These are phyloP conservation scores for Buxus sempervirens DNA, from an alignment of 164 flowering plant species.

Conservation along the genomic window DNA sequence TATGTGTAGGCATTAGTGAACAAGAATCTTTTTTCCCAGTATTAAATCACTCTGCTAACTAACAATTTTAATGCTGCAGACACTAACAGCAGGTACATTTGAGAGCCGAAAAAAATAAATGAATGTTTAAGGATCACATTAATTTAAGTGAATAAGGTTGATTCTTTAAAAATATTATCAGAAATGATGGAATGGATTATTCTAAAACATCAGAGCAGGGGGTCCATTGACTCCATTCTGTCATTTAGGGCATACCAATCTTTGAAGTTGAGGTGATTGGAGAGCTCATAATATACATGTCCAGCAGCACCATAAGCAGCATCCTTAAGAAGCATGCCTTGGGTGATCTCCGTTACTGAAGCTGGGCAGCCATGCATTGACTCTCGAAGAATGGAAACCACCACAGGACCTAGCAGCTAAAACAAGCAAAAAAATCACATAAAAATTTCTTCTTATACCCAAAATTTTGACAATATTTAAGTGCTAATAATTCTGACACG, in stretches of 20 bases:
- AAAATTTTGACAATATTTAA: constrained; percentile 1
- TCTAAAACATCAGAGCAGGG: too few species aligned
- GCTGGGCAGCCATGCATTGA: constrained; percentile 85
- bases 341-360: constrained; percentile 70
- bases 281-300: constrained; percentile 90
- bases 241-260: constrained; percentile 61
- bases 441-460: background rate
- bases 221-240: too few species aligned
- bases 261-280: constrained; percentile 82
- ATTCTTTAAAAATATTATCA: too few species aligned
- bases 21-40: background rate
- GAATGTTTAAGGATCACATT: background rate
- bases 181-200: too few species aligned
- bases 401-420: constrained; percentile 91
- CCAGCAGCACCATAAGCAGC: constrained; percentile 98
- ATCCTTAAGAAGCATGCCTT: constrained; percentile 90
- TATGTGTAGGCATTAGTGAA: background rate
- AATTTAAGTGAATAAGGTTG: too few species aligned
- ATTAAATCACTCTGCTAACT: background rate
- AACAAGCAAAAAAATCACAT: constrained; percentile 20
- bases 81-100: background rate
- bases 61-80: background rate
- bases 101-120: background rate
- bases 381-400: constrained; percentile 90
- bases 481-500: background rate